Base-by-base conservation (phyloP, 2,329 filamentous ascomycete species). In the Monosporascus sp. region DNA sequence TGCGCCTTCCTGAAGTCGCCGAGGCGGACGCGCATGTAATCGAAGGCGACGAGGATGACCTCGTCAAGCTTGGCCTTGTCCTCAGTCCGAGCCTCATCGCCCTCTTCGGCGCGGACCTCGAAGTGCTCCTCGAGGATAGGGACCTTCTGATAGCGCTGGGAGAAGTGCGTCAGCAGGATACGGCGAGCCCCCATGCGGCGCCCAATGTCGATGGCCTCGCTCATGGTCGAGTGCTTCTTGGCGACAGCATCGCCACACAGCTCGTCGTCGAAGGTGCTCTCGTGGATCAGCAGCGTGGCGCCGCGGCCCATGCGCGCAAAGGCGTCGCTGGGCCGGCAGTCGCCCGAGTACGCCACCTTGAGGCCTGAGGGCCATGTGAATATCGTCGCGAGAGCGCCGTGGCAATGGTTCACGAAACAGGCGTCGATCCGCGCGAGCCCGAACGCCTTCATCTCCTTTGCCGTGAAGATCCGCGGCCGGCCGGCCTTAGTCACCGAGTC, bases 201-300 rank as follows among this genome's bases (percentile, higher is more conserved):
- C 2, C 87, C 93, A 3, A 97, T 81, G 45, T 77, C 79, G 3
- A 99, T 80, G 1, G 94, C 94, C 73, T 99, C 94, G 16, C 82
- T 82, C 57, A 91, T 90, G 8, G 94, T 99, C 40, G 83, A 90
- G 75, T 99, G 94, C 66, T 88, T 91, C 82, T 99, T 99, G 50
- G 87, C 89, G 27, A 80, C 67, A 4, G 94, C 94, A 64, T 97
- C 92, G 17, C 80, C 82, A 40, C 71, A 64, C 62, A 96, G 82
- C 63, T 94, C 90, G 66, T 96, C 90, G 61, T 94, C 90, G 66
- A 99, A 97, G 0, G 94, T 99, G 57, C 91, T 92, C 78, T 99
- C 94, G 74, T 99, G 94, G 52, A 99, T 84, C 5, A 97, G 82
- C 7, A 99, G 80, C 16, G 93, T 96, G 2, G 88, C 86, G 57